Evolutionary conservation across 176 grass and related monocot genomes (phyloP), one percentile per base, ranked within the genome.

Genomic region (Alopecurus myosuroides): DNA sequence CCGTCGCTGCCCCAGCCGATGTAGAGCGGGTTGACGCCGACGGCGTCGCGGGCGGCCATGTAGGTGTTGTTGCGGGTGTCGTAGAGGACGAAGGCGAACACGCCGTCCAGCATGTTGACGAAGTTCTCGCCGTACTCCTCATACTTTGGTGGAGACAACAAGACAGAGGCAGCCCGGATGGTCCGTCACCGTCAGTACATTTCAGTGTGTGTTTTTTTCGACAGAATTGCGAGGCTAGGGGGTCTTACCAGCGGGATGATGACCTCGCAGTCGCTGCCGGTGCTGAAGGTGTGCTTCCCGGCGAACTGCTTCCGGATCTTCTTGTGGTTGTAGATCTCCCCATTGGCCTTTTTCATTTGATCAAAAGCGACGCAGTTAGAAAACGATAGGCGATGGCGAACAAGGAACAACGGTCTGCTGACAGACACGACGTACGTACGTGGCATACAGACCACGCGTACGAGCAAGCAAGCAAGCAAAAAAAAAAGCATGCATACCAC

Each of bases 311-410:
- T 96, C 78, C 92, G 65, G 49, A 99, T 83, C 37, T 89, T 92
- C 81, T 89, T 88, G 89, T 99, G 94, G 90, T 97, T 99, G 82
- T 99, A 99, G 56, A 99, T 99, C 76, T 98, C 96, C 74, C 91
- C 96, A 81, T 98, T 98, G 31, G 92, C 89, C 96, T 98, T 37
- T n/a, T 37, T 11, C 37, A 33, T 37, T 39, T 49, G 46, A 18
- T 5, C 23, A 36, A 23, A 22, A 76, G 3, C 37, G n/a, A 28
- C 64, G 5, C 19, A n/a, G 56, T 56, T 51, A 48, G 61, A 23
- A 30, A 71, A 41, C 12, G 29, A 52, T 56, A 50, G 70, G 25
- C 1, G n/a, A 69, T 26, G 30, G 30, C 37, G 22, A 41, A 15
- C 30, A 26, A n/a, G n/a, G n/a, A n/a, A n/a, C n/a, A n/a, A n/a